These are phyloP conservation scores for Pichia manshurica DNA, from an alignment of 805 yeast genomes.

Conservation along the genomic window DNA sequence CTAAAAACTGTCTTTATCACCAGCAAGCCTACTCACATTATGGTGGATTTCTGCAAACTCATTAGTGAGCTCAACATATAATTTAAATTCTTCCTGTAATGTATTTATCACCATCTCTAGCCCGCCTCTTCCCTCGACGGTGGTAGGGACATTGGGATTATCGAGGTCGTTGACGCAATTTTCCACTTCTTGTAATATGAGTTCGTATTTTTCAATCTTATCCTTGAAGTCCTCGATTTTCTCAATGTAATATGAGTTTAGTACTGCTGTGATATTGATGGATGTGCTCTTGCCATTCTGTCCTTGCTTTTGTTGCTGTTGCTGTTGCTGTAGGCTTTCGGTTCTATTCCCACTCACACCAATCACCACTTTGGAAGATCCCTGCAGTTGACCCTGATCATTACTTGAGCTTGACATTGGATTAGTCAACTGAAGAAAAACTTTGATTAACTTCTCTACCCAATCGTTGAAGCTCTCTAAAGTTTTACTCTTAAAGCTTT, in stretches of 20 bases:
- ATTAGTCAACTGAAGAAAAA: conserved; percentile 32
- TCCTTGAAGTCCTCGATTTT: conserved; percentile 37
- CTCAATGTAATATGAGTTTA: conserved; percentile 45
- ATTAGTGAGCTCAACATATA: conserved; percentile 73
- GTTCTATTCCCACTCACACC: conserved; percentile 30
- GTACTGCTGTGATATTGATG: conserved; percentile 47
- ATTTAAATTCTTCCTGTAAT: conserved; percentile 58
- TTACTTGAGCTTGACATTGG: conserved; percentile 26
- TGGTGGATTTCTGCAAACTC: conserved; percentile 67
- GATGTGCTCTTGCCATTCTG: conserved; percentile 22
- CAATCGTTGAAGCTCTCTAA: conserved; percentile 33
- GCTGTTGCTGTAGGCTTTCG: conserved; percentile 12
- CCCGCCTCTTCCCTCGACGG: conserved; percentile 30
- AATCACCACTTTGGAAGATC: conserved; percentile 23
- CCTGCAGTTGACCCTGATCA: conserved; percentile 21
- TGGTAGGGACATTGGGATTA: conserved; percentile 24
- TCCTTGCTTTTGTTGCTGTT: conserved; percentile 23
- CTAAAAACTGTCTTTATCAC: conserved; percentile 16
- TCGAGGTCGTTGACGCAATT: conserved; percentile 58
- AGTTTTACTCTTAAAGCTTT: conserved; percentile 37
- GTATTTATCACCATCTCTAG: conserved; percentile 53
- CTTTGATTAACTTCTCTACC: conserved; percentile 35
- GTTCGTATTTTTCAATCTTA: conserved; percentile 45
- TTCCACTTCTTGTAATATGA: conserved; percentile 50
- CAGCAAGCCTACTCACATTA: conserved; percentile 33